phyloP scores from a whole-genome alignment of 177 flowering plant species.

The Tripterygium wilfordii region DNA sequence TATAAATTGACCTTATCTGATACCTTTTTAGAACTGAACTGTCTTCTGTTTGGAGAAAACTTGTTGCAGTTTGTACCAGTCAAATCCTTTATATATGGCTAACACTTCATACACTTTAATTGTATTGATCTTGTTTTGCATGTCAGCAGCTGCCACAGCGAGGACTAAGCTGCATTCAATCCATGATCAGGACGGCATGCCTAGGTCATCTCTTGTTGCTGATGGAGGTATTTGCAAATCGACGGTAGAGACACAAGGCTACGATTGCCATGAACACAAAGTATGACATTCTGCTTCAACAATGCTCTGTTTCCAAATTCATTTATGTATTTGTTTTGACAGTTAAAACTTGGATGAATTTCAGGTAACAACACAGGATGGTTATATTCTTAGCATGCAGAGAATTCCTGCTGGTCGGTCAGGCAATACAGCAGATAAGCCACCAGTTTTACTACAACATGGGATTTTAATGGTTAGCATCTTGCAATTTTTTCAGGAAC shows the following conservation, averaged over 20 bases:
- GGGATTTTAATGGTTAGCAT: constrained; percentile 48
- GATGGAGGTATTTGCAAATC: constrained; percentile 45
- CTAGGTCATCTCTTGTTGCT: constrained; percentile 7
- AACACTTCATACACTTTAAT: constrained; percentile 9
- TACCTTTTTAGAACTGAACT: too few relatives aligned
- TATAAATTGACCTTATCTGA: too few relatives aligned
- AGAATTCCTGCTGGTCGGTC: constrained; percentile 47
- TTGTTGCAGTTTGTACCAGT: constrained; percentile 17
- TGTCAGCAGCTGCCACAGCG: constrained; percentile 21
- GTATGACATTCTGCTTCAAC: constrained; percentile 23
- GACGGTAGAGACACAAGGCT: constrained; percentile 51
- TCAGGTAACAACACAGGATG: constrained; percentile 79
- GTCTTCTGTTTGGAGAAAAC: too few relatives aligned
- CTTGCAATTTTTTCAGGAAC: background rate
- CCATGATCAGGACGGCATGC: background rate
- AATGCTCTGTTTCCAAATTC: background rate
- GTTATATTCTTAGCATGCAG: constrained; percentile 64
- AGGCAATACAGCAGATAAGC: constrained; percentile 17
- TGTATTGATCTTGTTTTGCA: constrained; percentile 22
- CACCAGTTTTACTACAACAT: constrained; percentile 63
- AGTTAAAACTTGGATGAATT: constrained; percentile 5
- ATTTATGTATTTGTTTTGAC: background rate
- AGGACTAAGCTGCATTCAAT: constrained; percentile 19
- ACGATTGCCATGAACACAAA: constrained; percentile 61
- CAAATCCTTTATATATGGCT: constrained; percentile 26